Evolutionary conservation across 495 filamentous ascomycete genomes (phyloP).

Genomic region (Aspergillus haitiensis): DNA sequence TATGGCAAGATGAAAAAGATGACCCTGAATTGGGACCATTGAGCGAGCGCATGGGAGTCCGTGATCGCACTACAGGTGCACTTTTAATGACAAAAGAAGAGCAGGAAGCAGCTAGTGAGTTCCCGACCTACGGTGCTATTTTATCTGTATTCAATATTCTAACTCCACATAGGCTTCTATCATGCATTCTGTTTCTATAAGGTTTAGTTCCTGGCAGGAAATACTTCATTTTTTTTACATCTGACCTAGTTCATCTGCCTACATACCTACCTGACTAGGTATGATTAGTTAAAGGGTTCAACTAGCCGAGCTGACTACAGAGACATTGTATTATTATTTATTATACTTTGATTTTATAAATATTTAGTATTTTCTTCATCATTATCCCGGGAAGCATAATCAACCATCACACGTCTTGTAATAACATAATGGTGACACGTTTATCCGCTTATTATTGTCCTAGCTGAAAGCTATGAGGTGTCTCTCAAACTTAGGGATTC

Average conservation of each 20-base stretch:
- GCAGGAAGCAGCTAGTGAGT: slow-evolving; percentile 79
- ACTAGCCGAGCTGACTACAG: too few relatives aligned
- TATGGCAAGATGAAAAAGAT: slow-evolving; percentile 88
- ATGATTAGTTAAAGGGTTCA: neutral
- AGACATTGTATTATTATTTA: neutral
- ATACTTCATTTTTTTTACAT: neutral
- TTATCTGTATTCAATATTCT: slow-evolving; percentile 16
- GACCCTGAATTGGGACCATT: slow-evolving; percentile 74
- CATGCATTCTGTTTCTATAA: slow-evolving; percentile 94
- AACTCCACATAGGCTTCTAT: slow-evolving; percentile 62
- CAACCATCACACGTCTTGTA: too few relatives aligned
- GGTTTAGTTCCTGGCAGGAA: slow-evolving; percentile 49
- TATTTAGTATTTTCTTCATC: too few relatives aligned
- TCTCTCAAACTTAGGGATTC: too few relatives aligned
- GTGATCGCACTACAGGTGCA: slow-evolving; percentile 64
- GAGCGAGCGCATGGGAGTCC: slow-evolving; percentile 92
- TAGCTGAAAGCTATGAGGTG: too few relatives aligned
- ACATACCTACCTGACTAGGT: too few relatives aligned
- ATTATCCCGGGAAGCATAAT: too few relatives aligned
- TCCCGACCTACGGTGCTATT: neutral
- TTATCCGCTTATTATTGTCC: too few relatives aligned
- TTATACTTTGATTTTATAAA: neutral
- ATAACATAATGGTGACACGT: too few relatives aligned
- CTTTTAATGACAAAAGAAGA: slow-evolving; percentile 75
- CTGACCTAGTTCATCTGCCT: neutral